A percentile compares a stretch with the other conserved stretches of the same genome.
Evolutionary conservation across 2,329 filamentous ascomycete species (phyloP).

Genomic region (Alternaria brassicicola): DNA sequence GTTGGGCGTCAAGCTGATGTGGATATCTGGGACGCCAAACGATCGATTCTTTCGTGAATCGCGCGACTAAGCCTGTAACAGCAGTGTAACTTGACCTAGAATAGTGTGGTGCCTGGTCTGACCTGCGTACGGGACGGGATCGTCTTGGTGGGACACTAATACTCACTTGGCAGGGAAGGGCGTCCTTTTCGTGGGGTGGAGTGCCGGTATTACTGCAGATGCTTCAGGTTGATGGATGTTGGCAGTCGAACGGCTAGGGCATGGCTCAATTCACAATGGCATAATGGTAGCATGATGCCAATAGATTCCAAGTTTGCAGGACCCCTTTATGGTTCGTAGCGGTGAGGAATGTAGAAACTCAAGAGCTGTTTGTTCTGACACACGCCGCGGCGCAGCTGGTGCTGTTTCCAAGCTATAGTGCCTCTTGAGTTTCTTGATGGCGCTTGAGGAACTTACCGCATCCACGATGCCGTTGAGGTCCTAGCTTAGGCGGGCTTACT

Average conservation of each 20-base stretch:
- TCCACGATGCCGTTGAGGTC: not conserved
- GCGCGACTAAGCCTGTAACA: not conserved
- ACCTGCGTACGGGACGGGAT: conserved; percentile 17
- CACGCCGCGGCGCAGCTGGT: not conserved
- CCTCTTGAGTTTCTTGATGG: not conserved
- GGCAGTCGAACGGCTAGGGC: not conserved
- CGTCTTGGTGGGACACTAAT: conserved; percentile 5
- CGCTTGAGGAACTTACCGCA: not conserved
- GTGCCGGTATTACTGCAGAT: not conserved
- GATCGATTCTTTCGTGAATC: conserved; percentile 9
- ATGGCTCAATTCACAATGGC: not conserved
- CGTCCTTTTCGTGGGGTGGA: conserved; percentile 13
- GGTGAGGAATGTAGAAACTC: not conserved
- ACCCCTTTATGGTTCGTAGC: not conserved
- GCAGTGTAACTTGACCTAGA: not conserved
- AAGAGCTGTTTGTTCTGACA: not conserved
- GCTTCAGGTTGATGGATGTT: not conserved
- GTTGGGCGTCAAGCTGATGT: not conserved
- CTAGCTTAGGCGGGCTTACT: not conserved
- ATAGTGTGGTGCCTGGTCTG: conserved; percentile 3
- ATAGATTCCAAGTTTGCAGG: not conserved
- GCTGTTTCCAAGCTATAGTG: conserved; percentile 6
- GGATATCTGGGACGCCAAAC: conserved; percentile 6
- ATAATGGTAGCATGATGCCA: not conserved
- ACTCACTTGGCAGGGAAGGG: not conserved